phyloP scores from a whole-genome alignment of 163 green algal genomes.

The Scenedesmus sp. region DNA sequence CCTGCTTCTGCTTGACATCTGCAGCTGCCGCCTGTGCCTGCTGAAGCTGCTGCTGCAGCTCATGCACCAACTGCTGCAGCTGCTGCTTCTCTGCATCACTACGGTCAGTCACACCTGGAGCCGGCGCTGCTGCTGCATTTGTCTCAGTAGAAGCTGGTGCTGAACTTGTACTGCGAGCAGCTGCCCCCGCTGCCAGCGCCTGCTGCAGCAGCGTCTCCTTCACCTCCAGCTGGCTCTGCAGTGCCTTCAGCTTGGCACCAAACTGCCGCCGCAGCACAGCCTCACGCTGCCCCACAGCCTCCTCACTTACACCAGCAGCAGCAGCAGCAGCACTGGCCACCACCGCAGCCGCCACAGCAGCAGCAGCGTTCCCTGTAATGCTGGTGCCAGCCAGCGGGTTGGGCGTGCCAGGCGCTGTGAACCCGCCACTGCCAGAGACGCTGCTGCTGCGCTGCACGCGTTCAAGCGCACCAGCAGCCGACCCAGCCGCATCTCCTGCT shows the following conservation, averaged over 20 bases:
- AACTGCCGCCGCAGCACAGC: slow-evolving; percentile 28
- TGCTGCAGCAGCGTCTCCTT: slow-evolving; percentile 15
- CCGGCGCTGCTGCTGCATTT: not conserved
- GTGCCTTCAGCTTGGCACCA: not conserved
- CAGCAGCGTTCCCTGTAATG: slow-evolving; percentile 29
- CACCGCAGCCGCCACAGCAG: slow-evolving; percentile 36
- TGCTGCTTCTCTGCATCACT: slow-evolving; percentile 14
- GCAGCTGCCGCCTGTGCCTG: not conserved
- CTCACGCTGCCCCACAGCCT: slow-evolving; percentile 15
- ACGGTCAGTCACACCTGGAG: not conserved
- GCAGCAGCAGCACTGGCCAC: slow-evolving; percentile 34
- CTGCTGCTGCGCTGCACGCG: not conserved
- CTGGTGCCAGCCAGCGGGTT: slow-evolving; percentile 11
- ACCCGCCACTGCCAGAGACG: not conserved
- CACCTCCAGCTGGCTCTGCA: slow-evolving; percentile 24
- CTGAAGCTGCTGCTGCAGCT: slow-evolving; percentile 35
- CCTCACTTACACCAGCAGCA: slow-evolving; percentile 23
- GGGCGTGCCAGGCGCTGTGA: slow-evolving; percentile 29
- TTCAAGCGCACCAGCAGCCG: not conserved
- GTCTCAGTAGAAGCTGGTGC: not conserved
- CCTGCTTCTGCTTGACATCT: not conserved
- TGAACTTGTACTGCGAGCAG: not conserved
- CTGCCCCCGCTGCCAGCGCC: slow-evolving; percentile 20
- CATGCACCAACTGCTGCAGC: not conserved
- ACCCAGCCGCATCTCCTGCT: not conserved